Base-by-base conservation (phyloP, 768 basidiomycete genomes). In the Kwoniella sp. region DNA sequence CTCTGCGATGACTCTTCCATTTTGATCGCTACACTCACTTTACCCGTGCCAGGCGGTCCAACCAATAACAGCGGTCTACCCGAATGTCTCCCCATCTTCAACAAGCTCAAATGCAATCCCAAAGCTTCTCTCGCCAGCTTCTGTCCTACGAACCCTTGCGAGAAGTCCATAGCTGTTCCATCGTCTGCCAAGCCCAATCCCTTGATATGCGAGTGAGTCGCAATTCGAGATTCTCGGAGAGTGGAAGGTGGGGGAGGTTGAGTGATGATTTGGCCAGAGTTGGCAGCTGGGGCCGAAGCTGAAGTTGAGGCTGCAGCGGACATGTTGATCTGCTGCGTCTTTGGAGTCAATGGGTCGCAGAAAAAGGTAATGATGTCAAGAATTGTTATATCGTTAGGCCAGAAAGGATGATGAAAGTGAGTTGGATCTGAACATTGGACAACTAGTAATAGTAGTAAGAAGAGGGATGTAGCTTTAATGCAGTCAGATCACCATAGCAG, bases 1-100 rank as follows among this genome's bases (percentile, higher is more conserved):
- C n/a, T n/a, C n/a, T n/a, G n/a, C n/a, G n/a, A n/a, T n/a, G n/a
- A n/a, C n/a, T n/a, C n/a, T 44, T 44, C 40, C 10, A 13, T 33
- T 13, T 33, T 15, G 17, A 19, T 3, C 10, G 8, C 17, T 44
- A 55, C n/a, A 64, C 77, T 60, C 68, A 77, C 77, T 67, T 99
- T 99, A 12, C 96, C 95, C 2, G 96, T 99, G 17, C 96, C 94
- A 1, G 96, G 96, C 22, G 92, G 92, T 59, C 96, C 96, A 25
- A 91, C 95, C 37, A 98, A 86, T 46, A 98, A 82, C 44, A 98
- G 83, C 0, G 93, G 93, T 62, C 94, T 86, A 24, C 96, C 96
- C 26, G 92, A 91, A 70, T 80, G 71, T 58, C 71, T 68, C 24
- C 74, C 74, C 60, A 73, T 33, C 57, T 71, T 71, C 64, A 80